Base-by-base conservation (phyloP, 306 rosid species). In the Ochetophila trinervis region DNA sequence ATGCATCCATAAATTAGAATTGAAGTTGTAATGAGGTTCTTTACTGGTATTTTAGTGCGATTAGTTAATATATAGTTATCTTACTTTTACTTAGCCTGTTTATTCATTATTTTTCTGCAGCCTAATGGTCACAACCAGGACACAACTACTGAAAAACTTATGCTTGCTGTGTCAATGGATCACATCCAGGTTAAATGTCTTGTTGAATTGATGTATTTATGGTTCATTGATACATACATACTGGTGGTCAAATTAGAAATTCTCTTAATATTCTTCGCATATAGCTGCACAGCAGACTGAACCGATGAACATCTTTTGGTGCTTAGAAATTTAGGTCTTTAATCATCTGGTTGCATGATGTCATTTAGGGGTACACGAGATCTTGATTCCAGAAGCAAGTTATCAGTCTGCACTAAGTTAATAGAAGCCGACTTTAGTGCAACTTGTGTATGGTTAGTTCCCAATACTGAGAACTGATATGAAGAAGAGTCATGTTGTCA, bases 71-170 rank as follows among this genome's bases (percentile, higher is more conserved):
- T 53, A 20, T 23, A 3, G 9, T 63, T 50, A 5, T 14, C 52
- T 37, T 51, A 6, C 47, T 19, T 21, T 1, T 66, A 11, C 61
- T 45, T 60, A 16, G 22, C 54, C 19, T 37, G 64, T 64, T 66
- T 56, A 53, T 70, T 72, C 66, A 14, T 72, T 65, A 35, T 85
- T 66, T 70, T 22, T 76, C 35, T 84, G 80, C 83, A 93, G 98
- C 97, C 98, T 67, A 93, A 93, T 70, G 91, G 79, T 57, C 85
- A 89, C 65, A 87, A 93, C 67, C 89, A 89, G 63, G 98, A 91
- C 45, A 74, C 96, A 53, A 68, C 67, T 63, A 82, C 74, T 74
- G 81, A 18, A 22, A 80, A 81, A 63, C 68, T 37, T 68, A 89
- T 84, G 96, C 89, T 93, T 74, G 83, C 84, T 63, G 74, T 64